Conservation (phyloP, 805 yeast species). For the Saccharomycodes ludwigii region DNA sequence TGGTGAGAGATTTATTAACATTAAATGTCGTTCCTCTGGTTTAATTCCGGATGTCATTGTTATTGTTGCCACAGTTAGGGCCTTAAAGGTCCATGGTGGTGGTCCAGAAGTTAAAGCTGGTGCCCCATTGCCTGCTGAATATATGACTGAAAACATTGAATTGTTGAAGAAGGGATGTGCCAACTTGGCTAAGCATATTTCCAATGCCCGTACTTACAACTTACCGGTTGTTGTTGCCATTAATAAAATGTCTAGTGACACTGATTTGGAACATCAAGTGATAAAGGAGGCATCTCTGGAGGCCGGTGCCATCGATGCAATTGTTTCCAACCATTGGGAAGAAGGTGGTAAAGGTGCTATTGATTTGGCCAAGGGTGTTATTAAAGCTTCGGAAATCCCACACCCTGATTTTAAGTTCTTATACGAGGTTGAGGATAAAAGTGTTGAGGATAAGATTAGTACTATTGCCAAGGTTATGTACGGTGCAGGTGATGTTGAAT, state of each 20-base stretch:
- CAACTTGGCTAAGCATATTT: constrained; percentile 65
- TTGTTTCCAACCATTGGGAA: constrained; percentile 78
- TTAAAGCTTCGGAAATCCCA: constrained; percentile 41
- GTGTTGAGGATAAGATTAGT: constrained; percentile 55
- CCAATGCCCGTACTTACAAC: constrained; percentile 59
- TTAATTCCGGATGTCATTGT: constrained; percentile 66
- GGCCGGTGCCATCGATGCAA: constrained; percentile 74
- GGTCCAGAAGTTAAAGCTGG: constrained; percentile 85
- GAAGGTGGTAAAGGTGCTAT: constrained; percentile 78
- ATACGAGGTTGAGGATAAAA: constrained; percentile 42
- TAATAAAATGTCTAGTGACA: constrained; percentile 65
- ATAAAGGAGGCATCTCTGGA: constrained; percentile 54
- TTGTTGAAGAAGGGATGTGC: constrained; percentile 59
- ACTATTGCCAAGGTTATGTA: constrained; percentile 66
- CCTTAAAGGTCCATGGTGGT: constrained; percentile 78
- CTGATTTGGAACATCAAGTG: constrained; percentile 54
- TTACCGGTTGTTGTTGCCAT: constrained; percentile 75
- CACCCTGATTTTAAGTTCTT: constrained; percentile 35
- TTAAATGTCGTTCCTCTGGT: constrained; percentile 75
- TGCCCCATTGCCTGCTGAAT: constrained; percentile 62
- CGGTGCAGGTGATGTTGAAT: constrained; percentile 63
- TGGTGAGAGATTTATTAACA: constrained; percentile 76
- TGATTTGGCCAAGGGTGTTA: constrained; percentile 59
- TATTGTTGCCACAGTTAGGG: constrained; percentile 75
- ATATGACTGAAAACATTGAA: constrained; percentile 58